Conservation (phyloP, 1,139 yeast genomes). For the Pneumocystis wakefieldiae region DNA sequence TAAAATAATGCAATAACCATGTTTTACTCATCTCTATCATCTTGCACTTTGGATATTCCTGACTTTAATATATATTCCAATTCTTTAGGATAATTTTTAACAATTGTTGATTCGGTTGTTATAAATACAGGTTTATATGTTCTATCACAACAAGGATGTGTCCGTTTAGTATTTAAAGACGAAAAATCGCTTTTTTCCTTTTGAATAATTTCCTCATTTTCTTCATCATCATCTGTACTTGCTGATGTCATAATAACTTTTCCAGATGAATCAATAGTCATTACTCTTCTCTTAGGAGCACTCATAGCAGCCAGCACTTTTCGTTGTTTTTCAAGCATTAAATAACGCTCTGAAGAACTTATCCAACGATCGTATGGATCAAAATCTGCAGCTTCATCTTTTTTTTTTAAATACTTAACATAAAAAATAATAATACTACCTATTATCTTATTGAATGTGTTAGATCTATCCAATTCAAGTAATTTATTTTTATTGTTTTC, state of each 20-base stretch:
- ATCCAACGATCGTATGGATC: constrained; percentile 60
- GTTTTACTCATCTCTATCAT: not conserved
- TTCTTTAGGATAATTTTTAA: not conserved
- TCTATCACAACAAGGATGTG: not conserved
- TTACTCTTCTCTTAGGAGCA: constrained; percentile 8
- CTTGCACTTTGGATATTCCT: not conserved
- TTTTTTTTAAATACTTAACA: not conserved
- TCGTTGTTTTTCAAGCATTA: constrained; percentile 68
- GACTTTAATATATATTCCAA: not conserved
- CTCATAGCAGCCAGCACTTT: constrained; percentile 31
- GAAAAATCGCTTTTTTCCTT: not conserved
- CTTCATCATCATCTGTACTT: not conserved
- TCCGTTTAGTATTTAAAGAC: not conserved
- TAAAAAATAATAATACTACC: not conserved
- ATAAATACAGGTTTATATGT: not conserved
- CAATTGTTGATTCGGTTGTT: not conserved
- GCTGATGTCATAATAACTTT: not conserved
- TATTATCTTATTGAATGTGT: constrained; percentile 79
- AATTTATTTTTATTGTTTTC: constrained; percentile 22
- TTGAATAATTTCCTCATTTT: not conserved
- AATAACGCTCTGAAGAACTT: constrained; percentile 73
- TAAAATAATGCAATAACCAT: not conserved
- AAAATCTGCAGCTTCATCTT: constrained; percentile 81
- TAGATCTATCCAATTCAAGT: constrained; percentile 66
- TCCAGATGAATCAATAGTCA: constrained; percentile 7